Percentiles rank a stretch among this genome's conserved stretches.
Conservation (phyloP, 495 filamentous ascomycete species). For the Pseudevernia furfuracea region DNA sequence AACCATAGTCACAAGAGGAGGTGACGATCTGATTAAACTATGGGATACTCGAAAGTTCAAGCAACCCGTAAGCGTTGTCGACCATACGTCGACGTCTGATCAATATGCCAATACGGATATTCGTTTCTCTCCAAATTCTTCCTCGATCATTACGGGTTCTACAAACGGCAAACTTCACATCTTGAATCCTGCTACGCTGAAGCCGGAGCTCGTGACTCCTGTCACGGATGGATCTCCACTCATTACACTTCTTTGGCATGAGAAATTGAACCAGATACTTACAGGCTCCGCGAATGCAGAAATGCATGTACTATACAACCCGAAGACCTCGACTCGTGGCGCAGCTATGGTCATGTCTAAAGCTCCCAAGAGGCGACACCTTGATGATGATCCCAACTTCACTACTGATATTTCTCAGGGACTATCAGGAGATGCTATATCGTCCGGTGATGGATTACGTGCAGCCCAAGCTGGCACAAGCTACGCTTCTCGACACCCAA, state of each 20-base stretch:
- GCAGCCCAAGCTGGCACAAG: conserved; percentile 39
- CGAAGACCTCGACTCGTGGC: conserved; percentile 67
- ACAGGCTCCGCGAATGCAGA: conserved; percentile 87
- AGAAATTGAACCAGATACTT: conserved; percentile 91
- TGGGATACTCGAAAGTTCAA: conserved; percentile 99
- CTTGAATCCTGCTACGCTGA: conserved; percentile 82
- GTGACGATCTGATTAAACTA: conserved; percentile 79
- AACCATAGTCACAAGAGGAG: conserved; percentile 79
- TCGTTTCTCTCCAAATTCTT: conserved; percentile 73
- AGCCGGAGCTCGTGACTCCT: conserved; percentile 72
- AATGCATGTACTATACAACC: conserved; percentile 85
- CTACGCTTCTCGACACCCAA: conserved; percentile 60
- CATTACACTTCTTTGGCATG: conserved; percentile 82
- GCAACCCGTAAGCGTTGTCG: conserved; percentile 66
- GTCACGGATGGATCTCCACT: conserved; percentile 76
- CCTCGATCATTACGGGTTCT: conserved; percentile 83
- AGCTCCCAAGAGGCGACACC: conserved; percentile 86
- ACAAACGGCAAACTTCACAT: conserved; percentile 82
- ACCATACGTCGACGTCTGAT: conserved; percentile 72
- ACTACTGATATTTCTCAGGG: conserved; percentile 74
- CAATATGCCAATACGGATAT: conserved; percentile 82
- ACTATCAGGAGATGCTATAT: conserved; percentile 73
- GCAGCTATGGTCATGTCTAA: conserved; percentile 86
- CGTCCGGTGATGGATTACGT: conserved; percentile 53
- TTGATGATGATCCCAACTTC: conserved; percentile 82